Evolutionary conservation across 164 flowering plant species (phyloP).

Genomic region (Platanus orientalis): DNA sequence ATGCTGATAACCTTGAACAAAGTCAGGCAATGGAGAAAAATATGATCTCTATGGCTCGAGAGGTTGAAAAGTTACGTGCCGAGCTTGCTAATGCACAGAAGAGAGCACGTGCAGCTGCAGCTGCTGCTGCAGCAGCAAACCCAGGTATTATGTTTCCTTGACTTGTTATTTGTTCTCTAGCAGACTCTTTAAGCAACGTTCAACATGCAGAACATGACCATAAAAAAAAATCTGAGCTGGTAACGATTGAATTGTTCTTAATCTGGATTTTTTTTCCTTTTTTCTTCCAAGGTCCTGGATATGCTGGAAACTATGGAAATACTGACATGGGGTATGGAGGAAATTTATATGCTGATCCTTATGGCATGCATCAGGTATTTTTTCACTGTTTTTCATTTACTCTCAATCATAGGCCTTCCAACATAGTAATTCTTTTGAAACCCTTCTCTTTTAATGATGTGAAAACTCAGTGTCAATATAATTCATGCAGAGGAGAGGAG

Average conservation of each 20-base stretch:
- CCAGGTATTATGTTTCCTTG: slow-evolving; percentile 33
- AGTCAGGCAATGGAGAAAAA: slow-evolving; percentile 54
- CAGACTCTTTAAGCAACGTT: neutral
- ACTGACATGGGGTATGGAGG: slow-evolving; percentile 41
- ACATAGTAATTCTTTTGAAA: neutral
- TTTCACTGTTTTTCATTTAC: neutral
- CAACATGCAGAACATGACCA: neutral
- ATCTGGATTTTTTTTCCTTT: neutral
- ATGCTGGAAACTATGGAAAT: slow-evolving; percentile 38
- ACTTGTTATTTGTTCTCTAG: neutral
- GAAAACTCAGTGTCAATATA: neutral
- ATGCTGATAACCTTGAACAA: slow-evolving; percentile 47
- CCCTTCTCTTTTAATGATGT: neutral
- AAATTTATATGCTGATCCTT: slow-evolving; percentile 27
- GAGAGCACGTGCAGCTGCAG: slow-evolving; percentile 54
- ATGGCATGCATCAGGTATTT: slow-evolving; percentile 47
- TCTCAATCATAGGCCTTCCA: neutral
- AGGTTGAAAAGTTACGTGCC: slow-evolving; percentile 47
- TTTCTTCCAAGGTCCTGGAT: slow-evolving; percentile 32
- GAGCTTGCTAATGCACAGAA: slow-evolving; percentile 71
- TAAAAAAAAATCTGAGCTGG: too few species aligned
- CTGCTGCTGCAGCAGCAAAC: slow-evolving; percentile 40
- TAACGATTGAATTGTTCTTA: neutral
- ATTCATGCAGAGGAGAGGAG: neutral
- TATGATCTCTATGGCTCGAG: slow-evolving; percentile 41